phyloP scores from a whole-genome alignment of 2,329 filamentous ascomycete genomes.

The Monosporascus sp. region DNA sequence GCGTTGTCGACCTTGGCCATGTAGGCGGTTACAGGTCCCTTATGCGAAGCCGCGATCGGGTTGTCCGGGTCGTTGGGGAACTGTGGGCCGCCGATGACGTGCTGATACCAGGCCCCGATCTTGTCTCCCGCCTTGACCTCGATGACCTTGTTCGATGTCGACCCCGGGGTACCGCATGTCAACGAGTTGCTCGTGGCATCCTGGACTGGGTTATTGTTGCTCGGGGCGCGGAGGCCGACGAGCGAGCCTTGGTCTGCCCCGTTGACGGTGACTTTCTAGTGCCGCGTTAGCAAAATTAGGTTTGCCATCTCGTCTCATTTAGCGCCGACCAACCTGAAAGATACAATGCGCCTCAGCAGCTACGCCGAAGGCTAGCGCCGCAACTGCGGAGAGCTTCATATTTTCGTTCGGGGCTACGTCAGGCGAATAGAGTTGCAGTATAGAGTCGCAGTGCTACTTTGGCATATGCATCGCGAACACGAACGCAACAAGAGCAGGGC shows the following conservation, averaged over 20 bases:
- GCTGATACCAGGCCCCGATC: slow-evolving; percentile 47
- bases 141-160: slow-evolving; percentile 38
- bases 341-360: slow-evolving; percentile 36
- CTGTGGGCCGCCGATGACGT: slow-evolving; percentile 49
- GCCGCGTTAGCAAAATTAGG: slow-evolving; percentile 6
- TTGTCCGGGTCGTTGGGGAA: slow-evolving; percentile 43
- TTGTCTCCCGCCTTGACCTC: slow-evolving; percentile 44
- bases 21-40: slow-evolving; percentile 49
- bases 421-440: neutral
- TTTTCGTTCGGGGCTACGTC: slow-evolving; percentile 1
- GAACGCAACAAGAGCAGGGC: neutral
- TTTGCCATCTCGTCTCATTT: neutral
- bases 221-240: slow-evolving; percentile 41
- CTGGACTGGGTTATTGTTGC: slow-evolving; percentile 48
- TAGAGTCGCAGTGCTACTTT: neutral
- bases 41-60: slow-evolving; percentile 50
- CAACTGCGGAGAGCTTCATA: slow-evolving; percentile 33
- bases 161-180: slow-evolving; percentile 41
- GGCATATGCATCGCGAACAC: neutral
- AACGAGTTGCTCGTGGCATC: slow-evolving; percentile 38
- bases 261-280: slow-evolving; percentile 40
- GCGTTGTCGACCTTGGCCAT: slow-evolving; percentile 49
- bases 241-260: slow-evolving; percentile 36
- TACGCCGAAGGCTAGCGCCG: slow-evolving; percentile 27
- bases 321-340: slow-evolving; percentile 30